Evolutionary conservation across 345 rosid species (phyloP).

Genomic region (Eucalyptus tenuipes): DNA sequence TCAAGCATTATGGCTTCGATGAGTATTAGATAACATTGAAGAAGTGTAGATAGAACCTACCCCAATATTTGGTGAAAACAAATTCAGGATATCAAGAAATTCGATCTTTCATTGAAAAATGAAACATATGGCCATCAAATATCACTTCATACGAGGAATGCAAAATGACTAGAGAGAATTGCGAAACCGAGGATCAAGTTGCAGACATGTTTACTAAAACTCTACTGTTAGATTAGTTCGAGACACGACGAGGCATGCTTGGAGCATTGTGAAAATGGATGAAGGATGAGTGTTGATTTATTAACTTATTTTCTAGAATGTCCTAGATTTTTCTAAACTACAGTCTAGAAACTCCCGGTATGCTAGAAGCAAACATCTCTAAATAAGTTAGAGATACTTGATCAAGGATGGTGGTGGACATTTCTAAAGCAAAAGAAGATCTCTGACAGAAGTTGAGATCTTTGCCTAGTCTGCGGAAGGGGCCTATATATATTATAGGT

Average conservation of each 20-base stretch:
- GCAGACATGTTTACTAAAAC: not conserved
- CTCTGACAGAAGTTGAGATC: not conserved
- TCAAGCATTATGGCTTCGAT: not conserved
- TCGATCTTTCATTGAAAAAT: fast-evolving
- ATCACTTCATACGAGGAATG: not conserved
- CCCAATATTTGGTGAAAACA: too few species aligned
- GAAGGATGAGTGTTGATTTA: not conserved
- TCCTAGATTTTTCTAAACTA: not conserved
- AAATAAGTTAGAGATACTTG: not conserved
- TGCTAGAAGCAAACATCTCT: not conserved
- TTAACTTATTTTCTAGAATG: not conserved
- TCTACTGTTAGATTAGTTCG: not conserved
- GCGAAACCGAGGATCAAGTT: not conserved
- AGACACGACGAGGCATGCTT: not conserved
- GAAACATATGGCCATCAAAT: too few species aligned
- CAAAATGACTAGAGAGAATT: not conserved
- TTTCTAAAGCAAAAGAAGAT: not conserved
- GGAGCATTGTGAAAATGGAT: not conserved
- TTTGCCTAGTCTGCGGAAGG: too few species aligned
- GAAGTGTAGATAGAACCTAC: not conserved
- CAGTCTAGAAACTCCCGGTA: not conserved
- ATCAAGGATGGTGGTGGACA: not conserved
- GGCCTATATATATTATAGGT: not conserved
- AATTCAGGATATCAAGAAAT: too few species aligned
- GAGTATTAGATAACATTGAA: not conserved